Percentiles rank a stretch among this genome's conserved stretches.
Conservation (phyloP, 306 rosid species). For the Corylus avellana region DNA sequence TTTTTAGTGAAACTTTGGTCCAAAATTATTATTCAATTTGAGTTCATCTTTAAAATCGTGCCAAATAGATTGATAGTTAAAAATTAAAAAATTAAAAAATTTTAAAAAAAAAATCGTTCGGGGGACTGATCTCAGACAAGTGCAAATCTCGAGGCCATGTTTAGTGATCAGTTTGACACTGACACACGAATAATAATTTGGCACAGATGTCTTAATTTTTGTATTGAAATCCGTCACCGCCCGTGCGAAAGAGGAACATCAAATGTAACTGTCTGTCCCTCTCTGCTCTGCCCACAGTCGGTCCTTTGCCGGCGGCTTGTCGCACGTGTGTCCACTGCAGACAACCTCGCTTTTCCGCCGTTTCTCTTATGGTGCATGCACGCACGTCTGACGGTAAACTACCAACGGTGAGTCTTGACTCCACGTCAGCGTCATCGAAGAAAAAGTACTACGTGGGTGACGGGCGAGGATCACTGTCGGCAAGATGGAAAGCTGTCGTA, state of each 20-base stretch:
- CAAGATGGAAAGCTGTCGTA: no score
- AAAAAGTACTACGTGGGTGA: neutral
- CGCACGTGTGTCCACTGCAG: neutral
- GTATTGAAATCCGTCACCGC: neutral
- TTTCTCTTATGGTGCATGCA: neutral
- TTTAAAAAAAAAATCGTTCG: no score
- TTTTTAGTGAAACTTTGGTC: no score
- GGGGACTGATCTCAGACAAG: no score
- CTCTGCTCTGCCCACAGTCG: neutral
- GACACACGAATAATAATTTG: neutral
- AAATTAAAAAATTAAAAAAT: no score
- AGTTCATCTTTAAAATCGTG: no score
- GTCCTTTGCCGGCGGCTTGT: neutral
- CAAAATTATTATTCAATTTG: no score
- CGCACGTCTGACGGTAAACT: neutral
- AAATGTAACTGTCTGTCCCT: neutral
- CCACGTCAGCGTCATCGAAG: neutral
- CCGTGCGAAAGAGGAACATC: neutral
- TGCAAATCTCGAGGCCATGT: neutral
- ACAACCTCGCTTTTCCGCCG: neutral
- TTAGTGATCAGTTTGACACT: neutral
- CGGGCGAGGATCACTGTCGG: no score
- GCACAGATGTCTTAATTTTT: neutral
- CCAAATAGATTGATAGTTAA: no score
- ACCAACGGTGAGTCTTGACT: neutral